A percentile compares a stretch with the other conserved stretches of the same genome.
phyloP scores from a whole-genome alignment of 345 rosid species.

The Rhodomyrtus tomentosa region DNA sequence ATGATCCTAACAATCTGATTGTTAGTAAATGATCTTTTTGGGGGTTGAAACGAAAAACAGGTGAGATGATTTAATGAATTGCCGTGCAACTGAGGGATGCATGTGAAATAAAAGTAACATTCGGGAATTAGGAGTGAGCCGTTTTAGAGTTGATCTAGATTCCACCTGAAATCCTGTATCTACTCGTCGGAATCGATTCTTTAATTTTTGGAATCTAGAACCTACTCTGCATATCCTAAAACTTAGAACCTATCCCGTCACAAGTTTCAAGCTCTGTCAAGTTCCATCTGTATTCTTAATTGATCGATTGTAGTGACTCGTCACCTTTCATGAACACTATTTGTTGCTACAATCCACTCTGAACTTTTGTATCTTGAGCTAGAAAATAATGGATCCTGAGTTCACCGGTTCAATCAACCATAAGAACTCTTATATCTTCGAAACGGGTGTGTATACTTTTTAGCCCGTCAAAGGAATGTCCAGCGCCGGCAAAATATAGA shows the following conservation, averaged over 20 bases:
- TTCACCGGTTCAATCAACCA: neutral
- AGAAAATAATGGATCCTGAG: neutral
- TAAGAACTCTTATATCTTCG: neutral
- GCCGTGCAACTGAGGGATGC: neutral
- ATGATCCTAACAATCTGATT: neutral
- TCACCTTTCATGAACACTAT: too few relatives aligned
- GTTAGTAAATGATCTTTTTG: neutral
- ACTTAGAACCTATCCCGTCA: too few relatives aligned
- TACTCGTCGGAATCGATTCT: too few relatives aligned
- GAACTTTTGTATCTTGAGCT: neutral
- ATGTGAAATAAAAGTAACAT: neutral
- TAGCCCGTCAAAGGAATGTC: neutral
- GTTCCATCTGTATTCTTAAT: too few relatives aligned
- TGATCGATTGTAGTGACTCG: too few relatives aligned
- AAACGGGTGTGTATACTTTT: neutral
- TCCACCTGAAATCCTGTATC: too few relatives aligned
- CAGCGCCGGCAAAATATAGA: neutral
- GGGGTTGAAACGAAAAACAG: neutral
- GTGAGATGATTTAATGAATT: neutral
- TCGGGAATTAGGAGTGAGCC: neutral
- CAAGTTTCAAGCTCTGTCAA: too few relatives aligned
- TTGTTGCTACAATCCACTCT: too few relatives aligned
- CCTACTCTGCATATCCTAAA: too few relatives aligned
- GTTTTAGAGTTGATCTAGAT: too few relatives aligned
- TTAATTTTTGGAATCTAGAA: too few relatives aligned